phyloP scores from a whole-genome alignment of 768 basidiomycete genomes.

The Scleroderma bovista region DNA sequence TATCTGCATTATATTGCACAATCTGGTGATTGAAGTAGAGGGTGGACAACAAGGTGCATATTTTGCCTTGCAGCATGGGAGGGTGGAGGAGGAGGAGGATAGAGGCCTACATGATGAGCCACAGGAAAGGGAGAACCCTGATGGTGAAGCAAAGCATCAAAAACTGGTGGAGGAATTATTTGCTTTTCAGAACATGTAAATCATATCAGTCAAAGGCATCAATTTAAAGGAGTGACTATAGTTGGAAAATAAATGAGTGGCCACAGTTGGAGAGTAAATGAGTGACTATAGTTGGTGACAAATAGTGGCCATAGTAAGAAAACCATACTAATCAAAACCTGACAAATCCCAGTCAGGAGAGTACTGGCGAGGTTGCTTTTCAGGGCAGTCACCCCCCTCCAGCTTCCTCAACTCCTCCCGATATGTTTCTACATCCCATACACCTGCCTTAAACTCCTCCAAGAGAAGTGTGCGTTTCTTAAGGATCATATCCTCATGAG shows the following conservation, averaged over 20 bases:
- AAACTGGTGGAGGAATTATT: neutral
- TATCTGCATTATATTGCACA: constrained; percentile 31
- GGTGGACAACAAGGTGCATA: constrained; percentile 7
- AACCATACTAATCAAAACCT: neutral
- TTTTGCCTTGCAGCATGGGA: neutral
- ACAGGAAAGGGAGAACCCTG: neutral
- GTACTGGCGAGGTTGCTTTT: neutral
- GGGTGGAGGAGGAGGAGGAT: neutral
- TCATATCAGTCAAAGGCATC: neutral
- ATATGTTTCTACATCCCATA: neutral
- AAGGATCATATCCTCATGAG: neutral
- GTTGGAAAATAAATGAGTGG: neutral
- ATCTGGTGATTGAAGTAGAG: constrained; percentile 30
- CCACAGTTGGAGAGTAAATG: neutral
- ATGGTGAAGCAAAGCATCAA: neutral
- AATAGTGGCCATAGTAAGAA: neutral
- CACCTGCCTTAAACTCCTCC: constrained; percentile 4
- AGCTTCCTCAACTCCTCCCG: neutral
- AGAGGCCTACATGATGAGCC: neutral
- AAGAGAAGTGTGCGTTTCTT: constrained; percentile 1
- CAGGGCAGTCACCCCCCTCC: neutral
- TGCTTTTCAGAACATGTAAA: neutral
- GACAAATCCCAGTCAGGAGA: constrained; percentile 2
- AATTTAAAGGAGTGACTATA: constrained; percentile 4
- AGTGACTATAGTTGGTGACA: neutral